Conservation (phyloP, 1,139 yeast genomes). For the Lodderomyces beijingensis region DNA sequence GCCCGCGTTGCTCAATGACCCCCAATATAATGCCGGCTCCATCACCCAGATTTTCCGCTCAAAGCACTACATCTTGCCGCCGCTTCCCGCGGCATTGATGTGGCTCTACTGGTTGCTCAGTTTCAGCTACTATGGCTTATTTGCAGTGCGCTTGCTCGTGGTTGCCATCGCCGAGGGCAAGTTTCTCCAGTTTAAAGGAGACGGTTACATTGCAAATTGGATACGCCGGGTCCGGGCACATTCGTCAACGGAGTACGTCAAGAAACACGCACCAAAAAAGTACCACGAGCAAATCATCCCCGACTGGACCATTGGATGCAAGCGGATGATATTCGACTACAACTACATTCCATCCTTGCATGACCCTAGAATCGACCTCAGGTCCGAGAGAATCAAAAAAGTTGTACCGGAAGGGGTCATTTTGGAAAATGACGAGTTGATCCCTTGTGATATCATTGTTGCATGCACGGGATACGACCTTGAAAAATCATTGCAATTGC, state of each 20-base stretch:
- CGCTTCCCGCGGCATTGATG: slow-evolving; percentile 23
- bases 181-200: slow-evolving; percentile 34
- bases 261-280: slow-evolving; percentile 28
- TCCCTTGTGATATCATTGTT: slow-evolving; percentile 38
- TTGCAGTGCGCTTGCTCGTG: slow-evolving; percentile 25
- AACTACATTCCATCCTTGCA: slow-evolving; percentile 30
- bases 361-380: slow-evolving; percentile 29
- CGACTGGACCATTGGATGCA: slow-evolving; percentile 40
- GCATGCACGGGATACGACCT: slow-evolving; percentile 44
- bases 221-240: slow-evolving; percentile 23
- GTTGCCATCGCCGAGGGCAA: slow-evolving; percentile 29
- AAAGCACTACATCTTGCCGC: slow-evolving; percentile 40
- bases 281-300: slow-evolving; percentile 33
- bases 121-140: slow-evolving; percentile 23
- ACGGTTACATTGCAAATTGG: slow-evolving; percentile 22
- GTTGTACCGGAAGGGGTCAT: slow-evolving; percentile 28
- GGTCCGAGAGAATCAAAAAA: slow-evolving; percentile 21
- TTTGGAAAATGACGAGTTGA: slow-evolving; percentile 25
- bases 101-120: slow-evolving; percentile 22
- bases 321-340: slow-evolving; percentile 38
- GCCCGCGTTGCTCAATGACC: slow-evolving; percentile 28
- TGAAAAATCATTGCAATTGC: slow-evolving; percentile 18
- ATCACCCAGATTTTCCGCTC: slow-evolving; percentile 35
- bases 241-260: slow-evolving; percentile 26
- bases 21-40: slow-evolving; percentile 21